Percentiles rank a stretch among this genome's conserved stretches.
Evolutionary conservation across 768 basidiomycete genomes (phyloP).

Genomic region (Hygrophorus russula): DNA sequence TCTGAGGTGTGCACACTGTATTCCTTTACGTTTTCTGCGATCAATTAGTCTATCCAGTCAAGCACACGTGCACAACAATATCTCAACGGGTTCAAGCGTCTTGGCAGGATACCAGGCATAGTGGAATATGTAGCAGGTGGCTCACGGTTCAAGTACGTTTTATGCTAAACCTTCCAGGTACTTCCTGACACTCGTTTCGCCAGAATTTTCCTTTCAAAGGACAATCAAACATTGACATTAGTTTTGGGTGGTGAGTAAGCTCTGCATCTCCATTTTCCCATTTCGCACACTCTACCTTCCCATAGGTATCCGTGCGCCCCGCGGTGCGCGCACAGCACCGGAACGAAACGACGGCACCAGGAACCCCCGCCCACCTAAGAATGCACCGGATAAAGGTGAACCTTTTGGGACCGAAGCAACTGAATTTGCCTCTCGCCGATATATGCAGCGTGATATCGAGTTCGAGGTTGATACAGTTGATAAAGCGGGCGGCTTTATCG

Average conservation of each 20-base stretch:
- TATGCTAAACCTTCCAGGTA: constrained; percentile 1
- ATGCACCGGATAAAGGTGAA: constrained; percentile 72
- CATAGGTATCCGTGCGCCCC: constrained; percentile 69
- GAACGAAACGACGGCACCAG: constrained; percentile 78
- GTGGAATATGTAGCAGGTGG: constrained; percentile 93
- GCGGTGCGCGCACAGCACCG: constrained; percentile 64
- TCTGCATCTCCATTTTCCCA: neutral
- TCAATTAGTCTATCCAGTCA: constrained; percentile 28
- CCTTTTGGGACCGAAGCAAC: constrained; percentile 78
- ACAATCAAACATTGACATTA: constrained; percentile 87
- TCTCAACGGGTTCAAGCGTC: constrained; percentile 83
- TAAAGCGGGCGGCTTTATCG: constrained; percentile 95
- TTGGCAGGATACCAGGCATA: constrained; percentile 71
- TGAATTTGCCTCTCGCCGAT: constrained; percentile 67
- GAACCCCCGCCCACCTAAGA: constrained; percentile 71
- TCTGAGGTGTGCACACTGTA: constrained; percentile 53
- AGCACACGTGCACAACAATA: constrained; percentile 74
- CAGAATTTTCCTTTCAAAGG: constrained; percentile 78
- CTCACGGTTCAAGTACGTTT: constrained; percentile 81
- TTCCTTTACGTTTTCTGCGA: constrained; percentile 1
- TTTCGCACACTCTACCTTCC: neutral
- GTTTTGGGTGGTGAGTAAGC: constrained; percentile 64
- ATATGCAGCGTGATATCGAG: constrained; percentile 94
- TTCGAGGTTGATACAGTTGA: constrained; percentile 85
- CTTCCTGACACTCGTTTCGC: constrained; percentile 1